Conservation (phyloP, 2,329 filamentous ascomycete genomes). For the Neonectria neomacrospora region DNA sequence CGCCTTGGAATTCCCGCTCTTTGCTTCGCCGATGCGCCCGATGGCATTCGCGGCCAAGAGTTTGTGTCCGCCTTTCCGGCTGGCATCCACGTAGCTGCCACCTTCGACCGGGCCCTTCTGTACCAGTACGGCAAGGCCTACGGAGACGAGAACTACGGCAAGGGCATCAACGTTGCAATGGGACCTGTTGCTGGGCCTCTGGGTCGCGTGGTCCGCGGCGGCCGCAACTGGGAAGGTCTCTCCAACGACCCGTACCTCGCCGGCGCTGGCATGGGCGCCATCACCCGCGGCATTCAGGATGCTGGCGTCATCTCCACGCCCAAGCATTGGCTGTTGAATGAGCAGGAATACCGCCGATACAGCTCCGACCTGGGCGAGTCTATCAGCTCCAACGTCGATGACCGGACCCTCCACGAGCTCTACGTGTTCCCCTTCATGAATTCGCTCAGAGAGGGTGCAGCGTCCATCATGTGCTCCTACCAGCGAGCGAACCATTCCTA, state of each 20-base stretch:
- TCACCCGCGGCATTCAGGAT: constrained; percentile 79
- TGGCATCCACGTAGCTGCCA: constrained; percentile 59
- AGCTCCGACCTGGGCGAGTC: constrained; percentile 51
- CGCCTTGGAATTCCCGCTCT: constrained; percentile 58
- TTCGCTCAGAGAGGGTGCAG: constrained; percentile 65
- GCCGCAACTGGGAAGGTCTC: constrained; percentile 81
- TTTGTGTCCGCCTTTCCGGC: constrained; percentile 60
- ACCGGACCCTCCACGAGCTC: constrained; percentile 72
- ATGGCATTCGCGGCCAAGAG: constrained; percentile 59
- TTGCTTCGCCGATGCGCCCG: constrained; percentile 61
- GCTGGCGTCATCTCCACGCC: constrained; percentile 82
- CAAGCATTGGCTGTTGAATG: constrained; percentile 67
- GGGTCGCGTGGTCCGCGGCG: constrained; percentile 75
- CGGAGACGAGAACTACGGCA: constrained; percentile 66
- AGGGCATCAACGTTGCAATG: constrained; percentile 74
- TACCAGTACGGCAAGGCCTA: constrained; percentile 63
- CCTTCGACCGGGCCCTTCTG: constrained; percentile 65
- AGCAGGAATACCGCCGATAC: constrained; percentile 63
- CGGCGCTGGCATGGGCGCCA: constrained; percentile 76
- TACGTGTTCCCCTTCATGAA: constrained; percentile 76
- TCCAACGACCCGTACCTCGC: constrained; percentile 77
- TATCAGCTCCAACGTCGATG: constrained; percentile 69
- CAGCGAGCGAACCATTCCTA: constrained; percentile 78
- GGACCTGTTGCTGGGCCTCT: constrained; percentile 78
- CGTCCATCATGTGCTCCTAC: constrained; percentile 75